These are phyloP conservation scores for Fomitopsis betulina DNA, from an alignment of 1,284 basidiomycete genomes.

Conservation along the genomic window DNA sequence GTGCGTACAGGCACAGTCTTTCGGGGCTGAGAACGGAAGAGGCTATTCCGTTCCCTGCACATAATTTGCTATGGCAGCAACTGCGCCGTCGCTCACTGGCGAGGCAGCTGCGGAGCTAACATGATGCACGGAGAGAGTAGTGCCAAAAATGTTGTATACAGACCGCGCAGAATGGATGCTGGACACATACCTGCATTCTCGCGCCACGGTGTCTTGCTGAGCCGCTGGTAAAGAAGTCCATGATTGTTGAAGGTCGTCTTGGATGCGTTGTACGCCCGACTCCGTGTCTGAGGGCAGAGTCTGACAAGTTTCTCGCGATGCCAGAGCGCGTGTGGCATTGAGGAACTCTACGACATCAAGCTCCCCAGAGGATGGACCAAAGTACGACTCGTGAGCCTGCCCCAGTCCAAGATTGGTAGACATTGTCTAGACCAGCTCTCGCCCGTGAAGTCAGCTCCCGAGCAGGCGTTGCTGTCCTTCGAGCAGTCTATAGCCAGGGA, in stretches of 20 bases:
- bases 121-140: neutral
- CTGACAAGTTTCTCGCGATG: constrained; percentile 3
- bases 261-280: neutral
- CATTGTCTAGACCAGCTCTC: neutral
- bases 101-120: neutral
- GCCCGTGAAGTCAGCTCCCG: neutral
- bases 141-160: neutral
- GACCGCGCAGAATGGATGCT: neutral
- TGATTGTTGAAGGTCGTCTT: constrained; percentile 4
- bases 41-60: neutral
- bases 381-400: constrained; percentile 28
- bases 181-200: constrained; percentile 29
- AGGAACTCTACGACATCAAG: constrained; percentile 24
- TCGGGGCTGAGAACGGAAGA: neutral
- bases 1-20: neutral
- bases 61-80: neutral
- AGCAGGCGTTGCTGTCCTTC: neutral
- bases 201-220: constrained; percentile 16
- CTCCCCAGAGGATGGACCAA: constrained; percentile 29
- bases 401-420: constrained; percentile 20
- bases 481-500: neutral
- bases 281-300: neutral
- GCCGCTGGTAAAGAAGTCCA: constrained; percentile 14
- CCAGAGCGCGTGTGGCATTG: constrained; percentile 14
- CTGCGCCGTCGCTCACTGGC: neutral